A percentile compares a stretch with the other conserved stretches of the same genome.
These are phyloP conservation scores for Lasiosphaeria ovina DNA, from an alignment of 495 filamentous ascomycete genomes.

Conservation along the genomic window DNA sequence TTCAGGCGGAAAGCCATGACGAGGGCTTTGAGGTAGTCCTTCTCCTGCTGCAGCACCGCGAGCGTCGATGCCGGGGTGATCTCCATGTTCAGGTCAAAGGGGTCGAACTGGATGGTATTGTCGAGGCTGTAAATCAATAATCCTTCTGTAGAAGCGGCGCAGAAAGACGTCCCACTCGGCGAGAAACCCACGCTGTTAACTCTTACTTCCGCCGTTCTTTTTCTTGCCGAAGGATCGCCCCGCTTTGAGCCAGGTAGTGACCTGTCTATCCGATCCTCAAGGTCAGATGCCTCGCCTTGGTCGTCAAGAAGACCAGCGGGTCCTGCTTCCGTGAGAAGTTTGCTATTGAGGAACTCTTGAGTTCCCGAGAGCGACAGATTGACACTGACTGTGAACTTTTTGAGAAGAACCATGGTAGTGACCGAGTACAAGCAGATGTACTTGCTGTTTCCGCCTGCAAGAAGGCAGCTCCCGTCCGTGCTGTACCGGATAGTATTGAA, in stretches of 20 bases:
- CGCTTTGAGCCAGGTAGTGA: conserved; percentile 86
- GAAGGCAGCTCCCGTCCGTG: conserved; percentile 82
- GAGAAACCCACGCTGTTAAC: conserved; percentile 83
- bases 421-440: conserved; percentile 96
- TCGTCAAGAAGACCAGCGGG: conserved; percentile 78
- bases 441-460: conserved; percentile 93
- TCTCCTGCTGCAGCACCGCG: conserved; percentile 65
- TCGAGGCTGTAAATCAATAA: conserved; percentile 90
- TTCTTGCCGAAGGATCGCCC: conserved; percentile 74
- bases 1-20: conserved; percentile 97
- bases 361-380: conserved; percentile 94
- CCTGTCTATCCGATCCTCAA: conserved; percentile 77
- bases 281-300: conserved; percentile 83
- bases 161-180: conserved; percentile 85
- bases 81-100: conserved; percentile 90
- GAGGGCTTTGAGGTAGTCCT: conserved; percentile 84
- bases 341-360: conserved; percentile 93
- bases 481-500: conserved; percentile 88
- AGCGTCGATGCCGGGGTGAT: conserved; percentile 84
- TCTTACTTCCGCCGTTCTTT: conserved; percentile 76
- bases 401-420: conserved; percentile 80
- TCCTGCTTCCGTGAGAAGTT: conserved; percentile 85
- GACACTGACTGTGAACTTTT: conserved; percentile 90
- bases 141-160: conserved; percentile 92
- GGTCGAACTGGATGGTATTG: conserved; percentile 77